Conservation (phyloP, 2,329 filamentous ascomycete species). For the Trichophyton benhamiae region DNA sequence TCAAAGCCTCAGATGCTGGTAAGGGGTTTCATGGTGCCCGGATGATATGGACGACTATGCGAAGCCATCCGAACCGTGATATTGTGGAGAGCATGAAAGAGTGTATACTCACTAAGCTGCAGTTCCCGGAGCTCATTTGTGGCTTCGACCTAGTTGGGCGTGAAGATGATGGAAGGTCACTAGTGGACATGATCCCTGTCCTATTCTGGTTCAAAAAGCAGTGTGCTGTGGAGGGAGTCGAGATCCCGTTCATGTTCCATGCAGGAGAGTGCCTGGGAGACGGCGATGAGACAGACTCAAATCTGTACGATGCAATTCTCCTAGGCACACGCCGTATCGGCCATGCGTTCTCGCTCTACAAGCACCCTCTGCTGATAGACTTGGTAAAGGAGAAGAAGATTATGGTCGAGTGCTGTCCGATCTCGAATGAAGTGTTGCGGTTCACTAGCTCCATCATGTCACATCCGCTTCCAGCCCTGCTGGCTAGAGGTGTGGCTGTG, state of each 20-base stretch:
- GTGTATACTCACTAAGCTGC: slow-evolving; percentile 69
- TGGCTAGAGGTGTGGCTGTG: slow-evolving; percentile 34
- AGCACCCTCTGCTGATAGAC: slow-evolving; percentile 79
- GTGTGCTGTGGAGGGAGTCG: slow-evolving; percentile 62
- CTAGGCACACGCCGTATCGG: slow-evolving; percentile 81
- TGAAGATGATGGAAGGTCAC: slow-evolving; percentile 65
- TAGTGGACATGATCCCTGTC: slow-evolving; percentile 66
- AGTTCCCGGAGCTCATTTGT: slow-evolving; percentile 10
- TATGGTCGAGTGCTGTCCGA: slow-evolving; percentile 78
- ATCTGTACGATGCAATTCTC: slow-evolving; percentile 79
- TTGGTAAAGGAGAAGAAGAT: slow-evolving; percentile 83
- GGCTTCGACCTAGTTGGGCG: slow-evolving; percentile 86
- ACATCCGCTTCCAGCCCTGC: slow-evolving; percentile 55
- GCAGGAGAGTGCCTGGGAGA: slow-evolving; percentile 78
- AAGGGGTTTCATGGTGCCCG: slow-evolving; percentile 70
- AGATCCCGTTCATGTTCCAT: slow-evolving; percentile 92
- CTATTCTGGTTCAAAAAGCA: slow-evolving; percentile 89
- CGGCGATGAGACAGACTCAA: slow-evolving; percentile 63
- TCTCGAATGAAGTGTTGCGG: slow-evolving; percentile 77
- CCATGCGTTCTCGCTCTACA: slow-evolving; percentile 77
- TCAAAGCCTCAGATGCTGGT: slow-evolving; percentile 59
- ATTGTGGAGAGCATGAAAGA: slow-evolving; percentile 75
- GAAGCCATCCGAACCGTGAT: slow-evolving; percentile 49
- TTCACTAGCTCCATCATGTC: slow-evolving; percentile 63
- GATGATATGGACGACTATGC: slow-evolving; percentile 71